Evolutionary conservation across 805 yeast species (phyloP).

Genomic region (Yamadazyma nakazawae): DNA sequence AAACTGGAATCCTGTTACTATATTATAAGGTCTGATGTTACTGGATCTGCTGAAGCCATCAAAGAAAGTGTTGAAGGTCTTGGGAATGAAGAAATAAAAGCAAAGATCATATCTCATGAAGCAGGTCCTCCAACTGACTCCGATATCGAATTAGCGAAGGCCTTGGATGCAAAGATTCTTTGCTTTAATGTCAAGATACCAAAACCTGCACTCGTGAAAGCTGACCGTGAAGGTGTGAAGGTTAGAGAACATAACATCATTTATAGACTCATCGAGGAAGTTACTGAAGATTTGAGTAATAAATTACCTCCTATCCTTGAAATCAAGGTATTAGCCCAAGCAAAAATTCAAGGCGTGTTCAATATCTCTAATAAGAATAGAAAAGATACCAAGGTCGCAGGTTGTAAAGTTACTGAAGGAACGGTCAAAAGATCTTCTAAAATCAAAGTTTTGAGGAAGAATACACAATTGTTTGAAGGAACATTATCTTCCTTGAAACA

Average conservation of each 20-base stretch:
- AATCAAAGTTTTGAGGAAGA: conserved; percentile 55
- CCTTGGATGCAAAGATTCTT: conserved; percentile 60
- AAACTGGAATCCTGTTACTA: conserved; percentile 44
- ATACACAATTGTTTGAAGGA: conserved; percentile 52
- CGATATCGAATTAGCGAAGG: conserved; percentile 39
- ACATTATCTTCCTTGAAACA: conserved; percentile 70
- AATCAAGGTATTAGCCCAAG: conserved; percentile 61
- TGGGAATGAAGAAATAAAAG: conserved; percentile 83
- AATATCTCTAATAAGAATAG: conserved; percentile 58
- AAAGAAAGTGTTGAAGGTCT: conserved; percentile 72
- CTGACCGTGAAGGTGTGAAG: conserved; percentile 53
- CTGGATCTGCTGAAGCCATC: conserved; percentile 94
- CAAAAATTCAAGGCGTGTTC: conserved; percentile 69
- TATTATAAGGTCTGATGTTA: conserved; percentile 85
- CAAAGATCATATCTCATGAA: conserved; percentile 65
- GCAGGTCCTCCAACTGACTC: conserved; percentile 70
- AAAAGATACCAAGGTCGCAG: conserved; percentile 67
- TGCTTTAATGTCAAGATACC: conserved; percentile 76
- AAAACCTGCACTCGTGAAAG: conserved; percentile 57
- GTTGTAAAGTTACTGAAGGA: conserved; percentile 78
- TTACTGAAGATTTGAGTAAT: conserved; percentile 58
- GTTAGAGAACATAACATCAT: conserved; percentile 73
- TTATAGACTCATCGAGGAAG: conserved; percentile 83
- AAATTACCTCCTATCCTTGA: conserved; percentile 66
- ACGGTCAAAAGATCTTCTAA: conserved; percentile 54